A percentile compares a stretch with the other conserved stretches of the same genome.
phyloP scores from a whole-genome alignment of 495 filamentous ascomycete species.

The Podospora australis region DNA sequence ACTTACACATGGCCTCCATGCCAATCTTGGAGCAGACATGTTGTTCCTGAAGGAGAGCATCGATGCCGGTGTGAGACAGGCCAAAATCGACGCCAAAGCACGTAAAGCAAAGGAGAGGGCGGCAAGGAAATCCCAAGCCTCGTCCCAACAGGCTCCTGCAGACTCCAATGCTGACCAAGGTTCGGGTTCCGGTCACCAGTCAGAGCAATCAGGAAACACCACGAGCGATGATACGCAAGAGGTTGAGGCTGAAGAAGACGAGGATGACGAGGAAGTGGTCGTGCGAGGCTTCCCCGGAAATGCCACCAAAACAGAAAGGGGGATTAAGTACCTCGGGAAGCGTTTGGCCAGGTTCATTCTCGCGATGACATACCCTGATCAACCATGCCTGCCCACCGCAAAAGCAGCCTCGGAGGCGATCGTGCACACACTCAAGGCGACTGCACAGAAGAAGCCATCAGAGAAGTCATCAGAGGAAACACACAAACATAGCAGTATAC shows the following conservation, averaged over 20 bases:
- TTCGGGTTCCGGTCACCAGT: too few species aligned
- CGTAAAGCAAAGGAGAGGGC: slow-evolving; percentile 44
- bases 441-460: slow-evolving; percentile 22
- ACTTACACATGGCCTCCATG: slow-evolving; percentile 89
- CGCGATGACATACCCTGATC: slow-evolving; percentile 84
- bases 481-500: slow-evolving; percentile 51
- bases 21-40: slow-evolving; percentile 97
- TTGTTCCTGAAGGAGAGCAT: slow-evolving; percentile 95
- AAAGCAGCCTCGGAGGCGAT: slow-evolving; percentile 43
- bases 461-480: slow-evolving; percentile 24
- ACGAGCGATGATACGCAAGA: neutral
- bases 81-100: slow-evolving; percentile 53
- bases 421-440: slow-evolving; percentile 26
- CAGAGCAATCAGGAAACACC: neutral
- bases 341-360: slow-evolving; percentile 87
- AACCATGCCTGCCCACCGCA: slow-evolving; percentile 69
- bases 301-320: slow-evolving; percentile 80
- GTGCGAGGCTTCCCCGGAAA: slow-evolving; percentile 90
- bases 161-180: neutral
- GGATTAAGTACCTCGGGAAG: slow-evolving; percentile 95
- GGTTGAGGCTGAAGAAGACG: slow-evolving; percentile 37
- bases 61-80: slow-evolving; percentile 68
- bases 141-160: slow-evolving; percentile 49
- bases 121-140: slow-evolving; percentile 17
- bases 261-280: slow-evolving; percentile 81